Evolutionary conservation across 305 asterid species (phyloP), one percentile per base, ranked within the genome.

Genomic region (Fraxinus sp.): DNA sequence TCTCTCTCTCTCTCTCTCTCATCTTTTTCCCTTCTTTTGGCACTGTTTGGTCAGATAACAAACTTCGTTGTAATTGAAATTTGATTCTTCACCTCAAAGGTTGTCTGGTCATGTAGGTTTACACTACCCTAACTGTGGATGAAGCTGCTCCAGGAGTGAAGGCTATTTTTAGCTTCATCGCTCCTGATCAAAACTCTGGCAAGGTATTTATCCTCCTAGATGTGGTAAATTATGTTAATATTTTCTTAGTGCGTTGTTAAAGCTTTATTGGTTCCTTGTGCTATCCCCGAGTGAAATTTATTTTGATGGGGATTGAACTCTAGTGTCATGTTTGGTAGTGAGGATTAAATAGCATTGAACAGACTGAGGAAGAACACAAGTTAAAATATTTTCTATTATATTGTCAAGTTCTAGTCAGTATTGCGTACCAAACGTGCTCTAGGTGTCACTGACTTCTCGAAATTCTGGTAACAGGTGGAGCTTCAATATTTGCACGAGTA

Each of bases 61-160:
- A 36, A 78, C 79, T 36, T 64, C 39, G 2, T 64, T 52, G 22
- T 46, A 59, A 22, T 16, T 64, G 30, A 33, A 20, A 28, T 30
- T 13, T 39, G 39, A 66, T 8, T 81, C 76, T 70, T 78, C 44
- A 75, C 78, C 74, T 28, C 72, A 30, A 78, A 82, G 64, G 44
- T 62, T 77, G 39, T 73, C 49, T 78, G 46, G 8, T 66, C 82
- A 39, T 83, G 64, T 85, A 94, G 98, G 92, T 94, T 72, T 88
- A 71, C 88, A 86, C 94, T 2, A 93, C 97, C 82, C 84, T 93
- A 78, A 86, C 91, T 14, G 83, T 93, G 22, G 96, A 94, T 71
- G 98, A 94, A 80, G 93, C 97, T 83, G 97, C 97, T 55, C 98
- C 98, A 30, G 98, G 98, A 72, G 91, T 93, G 88, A 94, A 92